A percentile compares a stretch with the other conserved stretches of the same genome.
These are phyloP conservation scores for Thozetella sp. DNA, from an alignment of 495 filamentous ascomycete species.

Conservation along the genomic window DNA sequence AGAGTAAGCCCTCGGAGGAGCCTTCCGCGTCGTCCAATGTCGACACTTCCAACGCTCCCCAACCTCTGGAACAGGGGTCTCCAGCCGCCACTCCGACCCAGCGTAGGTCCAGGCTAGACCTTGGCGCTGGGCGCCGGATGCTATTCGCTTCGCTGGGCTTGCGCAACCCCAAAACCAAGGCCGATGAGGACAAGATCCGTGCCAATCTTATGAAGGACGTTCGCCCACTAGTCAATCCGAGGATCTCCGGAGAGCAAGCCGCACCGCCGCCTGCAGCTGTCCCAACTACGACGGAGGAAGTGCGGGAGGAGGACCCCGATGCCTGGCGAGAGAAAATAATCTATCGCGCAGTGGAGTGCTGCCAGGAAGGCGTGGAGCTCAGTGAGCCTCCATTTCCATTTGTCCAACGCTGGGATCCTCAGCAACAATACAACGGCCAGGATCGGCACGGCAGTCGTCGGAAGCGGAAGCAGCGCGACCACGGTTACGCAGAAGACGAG, in stretches of 20 bases:
- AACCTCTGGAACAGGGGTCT: background rate
- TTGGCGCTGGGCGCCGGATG: constrained; percentile 66
- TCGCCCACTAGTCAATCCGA: constrained; percentile 22
- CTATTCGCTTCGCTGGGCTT: constrained; percentile 76
- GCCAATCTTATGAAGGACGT: constrained; percentile 52
- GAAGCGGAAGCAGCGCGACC: constrained; percentile 40
- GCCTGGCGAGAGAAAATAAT: constrained; percentile 76
- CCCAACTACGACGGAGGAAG: background rate
- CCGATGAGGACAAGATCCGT: constrained; percentile 65
- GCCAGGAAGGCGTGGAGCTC: constrained; percentile 69
- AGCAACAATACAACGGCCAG: constrained; percentile 51
- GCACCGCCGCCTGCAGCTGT: background rate
- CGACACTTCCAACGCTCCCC: background rate
- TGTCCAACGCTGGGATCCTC: constrained; percentile 81
- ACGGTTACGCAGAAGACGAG: constrained; percentile 33
- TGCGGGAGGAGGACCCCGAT: constrained; percentile 35
- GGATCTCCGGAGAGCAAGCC: constrained; percentile 6
- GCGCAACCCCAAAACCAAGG: constrained; percentile 64
- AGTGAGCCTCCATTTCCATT: constrained; percentile 90
- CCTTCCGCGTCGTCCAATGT: background rate
- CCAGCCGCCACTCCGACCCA: constrained; percentile 5
- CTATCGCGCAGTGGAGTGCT: constrained; percentile 79
- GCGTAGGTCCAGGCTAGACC: constrained; percentile 49
- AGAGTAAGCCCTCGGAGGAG: too few species aligned
- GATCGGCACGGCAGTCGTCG: constrained; percentile 34